Evolutionary conservation across 2,329 filamentous ascomycete species (phyloP).

Genomic region (Cercospora berteroae): DNA sequence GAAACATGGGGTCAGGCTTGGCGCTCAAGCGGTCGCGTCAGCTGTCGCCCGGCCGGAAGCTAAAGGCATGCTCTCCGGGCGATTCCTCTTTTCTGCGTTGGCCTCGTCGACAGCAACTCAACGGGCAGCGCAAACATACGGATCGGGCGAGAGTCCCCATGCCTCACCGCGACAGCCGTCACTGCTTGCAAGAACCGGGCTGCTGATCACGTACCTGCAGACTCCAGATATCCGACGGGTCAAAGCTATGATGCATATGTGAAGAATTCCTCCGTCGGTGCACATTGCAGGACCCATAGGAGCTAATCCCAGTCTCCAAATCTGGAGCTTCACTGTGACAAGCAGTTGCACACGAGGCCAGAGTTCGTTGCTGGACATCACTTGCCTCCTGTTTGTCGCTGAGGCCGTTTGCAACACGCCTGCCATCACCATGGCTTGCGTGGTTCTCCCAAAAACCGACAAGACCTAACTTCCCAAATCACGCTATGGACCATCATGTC

Average conservation of each 20-base stretch:
- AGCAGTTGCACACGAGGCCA: neutral
- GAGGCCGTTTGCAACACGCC: neutral
- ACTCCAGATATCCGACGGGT: neutral
- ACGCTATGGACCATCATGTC: neutral
- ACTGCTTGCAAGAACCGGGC: neutral
- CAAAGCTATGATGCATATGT: neutral
- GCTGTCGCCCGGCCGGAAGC: too few relatives aligned
- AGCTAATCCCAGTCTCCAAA: neutral
- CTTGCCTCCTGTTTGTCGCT: neutral
- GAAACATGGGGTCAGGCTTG: too few relatives aligned
- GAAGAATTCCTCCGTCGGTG: neutral
- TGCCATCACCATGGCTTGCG: neutral
- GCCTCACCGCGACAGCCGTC: neutral
- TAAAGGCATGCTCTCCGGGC: neutral
- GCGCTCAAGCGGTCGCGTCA: too few relatives aligned
- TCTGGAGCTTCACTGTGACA: neutral
- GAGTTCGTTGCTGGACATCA: neutral
- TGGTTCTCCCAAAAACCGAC: neutral
- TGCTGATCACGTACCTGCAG: neutral
- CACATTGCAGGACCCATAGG: neutral
- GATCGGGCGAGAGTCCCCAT: neutral
- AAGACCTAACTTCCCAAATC: too few relatives aligned
- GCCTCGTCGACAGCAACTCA: neutral
- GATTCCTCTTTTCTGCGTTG: neutral
- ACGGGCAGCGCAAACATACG: neutral